These are phyloP conservation scores for Moricandia moricandioides DNA, from an alignment of 345 rosid species.

Conservation along the genomic window DNA sequence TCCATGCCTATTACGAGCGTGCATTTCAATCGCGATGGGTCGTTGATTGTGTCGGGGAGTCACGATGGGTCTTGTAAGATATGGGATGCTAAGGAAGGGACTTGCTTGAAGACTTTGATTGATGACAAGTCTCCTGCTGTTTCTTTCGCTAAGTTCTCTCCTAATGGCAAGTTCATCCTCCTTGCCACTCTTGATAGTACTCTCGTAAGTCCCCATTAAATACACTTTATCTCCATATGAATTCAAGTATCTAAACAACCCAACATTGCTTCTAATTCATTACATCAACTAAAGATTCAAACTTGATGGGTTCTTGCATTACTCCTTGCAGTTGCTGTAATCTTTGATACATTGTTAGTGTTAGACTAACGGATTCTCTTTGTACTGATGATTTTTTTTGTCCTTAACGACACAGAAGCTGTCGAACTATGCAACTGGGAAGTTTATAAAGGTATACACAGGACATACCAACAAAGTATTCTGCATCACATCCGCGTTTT, in stretches of 20 bases:
- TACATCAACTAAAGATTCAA: not conserved
- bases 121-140: conserved; percentile 71
- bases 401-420: conserved; percentile 55
- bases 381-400: conserved; percentile 6
- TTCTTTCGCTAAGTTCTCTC: conserved; percentile 92
- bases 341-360: too few relatives aligned
- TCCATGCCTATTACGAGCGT: conserved; percentile 78
- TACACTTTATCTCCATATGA: not conserved
- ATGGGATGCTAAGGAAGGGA: conserved; percentile 80
- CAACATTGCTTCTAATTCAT: not conserved
- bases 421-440: conserved; percentile 83
- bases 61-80: conserved; percentile 91
- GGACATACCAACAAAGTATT: conserved; percentile 80
- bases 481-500: conserved; percentile 88
- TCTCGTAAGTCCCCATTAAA: conserved; percentile 51
- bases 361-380: not conserved
- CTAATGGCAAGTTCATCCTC: conserved; percentile 86
- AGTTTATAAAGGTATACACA: conserved; percentile 74
- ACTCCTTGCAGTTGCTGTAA: not conserved
- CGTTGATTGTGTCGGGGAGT: conserved; percentile 86
- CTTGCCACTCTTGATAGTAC: conserved; percentile 85
- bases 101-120: conserved; percentile 74
- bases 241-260: not conserved
- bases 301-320: not conserved
- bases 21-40: conserved; percentile 88